These are phyloP conservation scores for Hypoxylon sp. DNA, from an alignment of 2,329 filamentous ascomycete species.

Conservation along the genomic window DNA sequence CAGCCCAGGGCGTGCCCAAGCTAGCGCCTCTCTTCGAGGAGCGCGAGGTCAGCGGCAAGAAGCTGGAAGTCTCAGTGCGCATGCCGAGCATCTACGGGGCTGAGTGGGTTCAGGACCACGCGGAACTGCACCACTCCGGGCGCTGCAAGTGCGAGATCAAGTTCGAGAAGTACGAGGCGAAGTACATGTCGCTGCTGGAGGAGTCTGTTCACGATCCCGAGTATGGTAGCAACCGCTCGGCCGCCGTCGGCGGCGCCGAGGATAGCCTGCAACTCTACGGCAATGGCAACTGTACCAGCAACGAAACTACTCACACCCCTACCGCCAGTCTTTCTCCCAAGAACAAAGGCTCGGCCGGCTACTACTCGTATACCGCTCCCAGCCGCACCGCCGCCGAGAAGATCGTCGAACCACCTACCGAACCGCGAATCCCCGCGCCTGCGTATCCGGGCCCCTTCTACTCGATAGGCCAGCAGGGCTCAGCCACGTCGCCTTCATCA, in stretches of 20 bases:
- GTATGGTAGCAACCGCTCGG: background rate
- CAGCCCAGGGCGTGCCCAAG: background rate
- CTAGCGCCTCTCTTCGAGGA: conserved; percentile 44
- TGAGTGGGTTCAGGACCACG: conserved; percentile 60
- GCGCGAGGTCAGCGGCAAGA: conserved; percentile 25
- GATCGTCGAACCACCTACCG: background rate
- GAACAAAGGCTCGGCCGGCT: background rate
- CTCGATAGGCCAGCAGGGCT: background rate
- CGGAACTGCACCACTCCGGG: conserved; percentile 54
- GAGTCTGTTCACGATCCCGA: background rate
- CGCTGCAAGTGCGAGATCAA: conserved; percentile 55
- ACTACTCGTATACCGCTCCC: background rate
- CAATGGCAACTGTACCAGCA: background rate
- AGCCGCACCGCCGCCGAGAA: background rate
- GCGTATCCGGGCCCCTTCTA: background rate
- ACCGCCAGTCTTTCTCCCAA: background rate
- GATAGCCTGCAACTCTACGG: background rate
- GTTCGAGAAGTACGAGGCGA: conserved; percentile 53
- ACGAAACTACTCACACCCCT: background rate
- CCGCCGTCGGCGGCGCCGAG: background rate
- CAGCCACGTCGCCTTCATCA: background rate
- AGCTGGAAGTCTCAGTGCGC: conserved; percentile 51
- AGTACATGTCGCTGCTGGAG: conserved; percentile 4
- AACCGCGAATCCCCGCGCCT: background rate
- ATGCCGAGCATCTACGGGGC: conserved; percentile 57